These are phyloP conservation scores for Spergularia marina DNA, from an alignment of 148 eudicot genomes.

Conservation along the genomic window DNA sequence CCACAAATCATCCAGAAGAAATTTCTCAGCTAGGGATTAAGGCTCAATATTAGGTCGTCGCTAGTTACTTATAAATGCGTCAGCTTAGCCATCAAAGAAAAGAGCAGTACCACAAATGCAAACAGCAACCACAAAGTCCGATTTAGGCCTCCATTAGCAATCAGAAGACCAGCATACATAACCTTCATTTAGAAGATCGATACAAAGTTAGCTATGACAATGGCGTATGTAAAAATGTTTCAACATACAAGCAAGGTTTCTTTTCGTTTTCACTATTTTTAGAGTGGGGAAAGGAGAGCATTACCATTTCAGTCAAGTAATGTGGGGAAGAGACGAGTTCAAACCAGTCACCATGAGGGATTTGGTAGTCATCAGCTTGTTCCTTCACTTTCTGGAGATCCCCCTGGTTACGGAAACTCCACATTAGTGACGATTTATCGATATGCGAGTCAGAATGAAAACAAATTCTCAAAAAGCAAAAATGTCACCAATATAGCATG, in stretches of 20 bases:
- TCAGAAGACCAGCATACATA: constrained; percentile 73
- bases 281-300: neutral
- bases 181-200: constrained; percentile 47
- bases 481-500: constrained; percentile 83
- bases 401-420: constrained; percentile 47
- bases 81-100: neutral
- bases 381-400: constrained; percentile 52
- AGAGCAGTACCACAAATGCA: constrained; percentile 63
- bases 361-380: constrained; percentile 50
- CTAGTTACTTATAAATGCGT: neutral
- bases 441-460: neutral
- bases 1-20: constrained; percentile 16
- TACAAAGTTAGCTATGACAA: neutral
- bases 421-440: neutral
- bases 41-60: neutral
- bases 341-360: constrained; percentile 93
- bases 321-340: constrained; percentile 79
- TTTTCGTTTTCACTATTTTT: no score
- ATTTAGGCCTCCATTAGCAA: constrained; percentile 74
- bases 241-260: neutral
- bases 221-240: neutral
- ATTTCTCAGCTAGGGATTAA: neutral
- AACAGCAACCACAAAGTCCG: constrained; percentile 78
- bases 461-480: neutral
- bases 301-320: constrained; percentile 89